These are phyloP conservation scores for Chenopodium album DNA, from an alignment of 148 eudicot genomes.

Conservation along the genomic window DNA sequence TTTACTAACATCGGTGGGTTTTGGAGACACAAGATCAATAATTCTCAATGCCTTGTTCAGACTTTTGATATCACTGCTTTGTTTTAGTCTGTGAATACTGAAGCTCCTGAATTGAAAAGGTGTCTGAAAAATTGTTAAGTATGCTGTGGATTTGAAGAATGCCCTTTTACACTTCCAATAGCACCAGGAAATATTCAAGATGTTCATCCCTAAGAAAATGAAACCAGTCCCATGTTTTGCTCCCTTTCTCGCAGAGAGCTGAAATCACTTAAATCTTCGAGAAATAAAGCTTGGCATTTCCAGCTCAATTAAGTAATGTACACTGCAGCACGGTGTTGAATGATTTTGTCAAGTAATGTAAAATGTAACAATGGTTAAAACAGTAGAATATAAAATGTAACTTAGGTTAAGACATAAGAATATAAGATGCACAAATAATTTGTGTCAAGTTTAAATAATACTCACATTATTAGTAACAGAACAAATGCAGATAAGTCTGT, in stretches of 20 bases:
- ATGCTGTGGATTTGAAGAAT: background rate
- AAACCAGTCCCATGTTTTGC: background rate
- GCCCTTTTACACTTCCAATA: slow-evolving; percentile 4
- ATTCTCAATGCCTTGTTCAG: slow-evolving; percentile 32
- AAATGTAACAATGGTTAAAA: background rate
- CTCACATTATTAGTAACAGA: background rate
- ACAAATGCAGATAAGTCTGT: background rate
- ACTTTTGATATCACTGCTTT: slow-evolving; percentile 11
- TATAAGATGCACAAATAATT: too few species aligned
- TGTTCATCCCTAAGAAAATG: slow-evolving; percentile 24
- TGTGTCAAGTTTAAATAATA: too few species aligned
- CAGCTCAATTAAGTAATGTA: background rate
- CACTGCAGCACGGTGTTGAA: background rate
- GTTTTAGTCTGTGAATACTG: slow-evolving; percentile 21
- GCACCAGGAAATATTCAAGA: slow-evolving; percentile 16
- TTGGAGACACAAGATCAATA: slow-evolving; percentile 37
- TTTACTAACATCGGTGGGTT: slow-evolving; percentile 13
- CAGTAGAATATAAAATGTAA: too few species aligned
- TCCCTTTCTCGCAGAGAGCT: background rate
- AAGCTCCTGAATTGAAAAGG: slow-evolving; percentile 18
- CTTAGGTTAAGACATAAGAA: too few species aligned
- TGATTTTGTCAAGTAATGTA: background rate
- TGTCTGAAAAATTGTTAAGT: slow-evolving; percentile 1
- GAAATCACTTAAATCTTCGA: background rate
- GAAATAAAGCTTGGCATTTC: background rate